Conservation (phyloP, 2,329 filamentous ascomycete species). For the Cercospora berteroae region DNA sequence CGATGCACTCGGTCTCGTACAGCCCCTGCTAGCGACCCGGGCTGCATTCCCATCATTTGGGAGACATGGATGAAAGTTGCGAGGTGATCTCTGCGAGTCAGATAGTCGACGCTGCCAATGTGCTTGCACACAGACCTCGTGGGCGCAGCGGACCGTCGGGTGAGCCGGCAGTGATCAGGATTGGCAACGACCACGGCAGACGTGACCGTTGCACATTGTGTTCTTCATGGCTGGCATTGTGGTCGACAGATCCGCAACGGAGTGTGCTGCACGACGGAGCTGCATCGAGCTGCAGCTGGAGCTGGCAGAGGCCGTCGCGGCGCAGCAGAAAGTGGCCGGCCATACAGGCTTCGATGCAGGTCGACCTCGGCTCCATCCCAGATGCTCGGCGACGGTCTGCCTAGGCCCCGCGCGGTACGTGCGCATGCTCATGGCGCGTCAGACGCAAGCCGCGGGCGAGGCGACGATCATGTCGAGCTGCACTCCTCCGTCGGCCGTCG, state of each 20-base stretch:
- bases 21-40: not conserved
- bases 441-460: not conserved
- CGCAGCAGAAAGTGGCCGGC: not conserved
- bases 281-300: not conserved
- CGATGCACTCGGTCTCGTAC: not conserved
- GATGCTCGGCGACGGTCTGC: not conserved
- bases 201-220: not conserved
- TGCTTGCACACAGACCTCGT: not conserved
- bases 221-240: not conserved
- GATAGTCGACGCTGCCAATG: not conserved
- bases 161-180: not conserved
- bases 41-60: not conserved
- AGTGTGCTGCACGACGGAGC: not conserved
- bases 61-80: not conserved
- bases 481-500: not conserved
- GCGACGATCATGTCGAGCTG: not conserved
- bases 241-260: not conserved
- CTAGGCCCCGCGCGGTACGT: not conserved
- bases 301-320: not conserved
- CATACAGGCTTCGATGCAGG: not conserved
- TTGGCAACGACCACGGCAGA: not conserved
- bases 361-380: not conserved
- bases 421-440: not conserved
- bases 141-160: not conserved
- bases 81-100: not conserved